Percentiles rank a stretch among this genome's conserved stretches.
phyloP scores from a whole-genome alignment of 371 early-diverging fungal species.

The Mucor ambiguus region DNA sequence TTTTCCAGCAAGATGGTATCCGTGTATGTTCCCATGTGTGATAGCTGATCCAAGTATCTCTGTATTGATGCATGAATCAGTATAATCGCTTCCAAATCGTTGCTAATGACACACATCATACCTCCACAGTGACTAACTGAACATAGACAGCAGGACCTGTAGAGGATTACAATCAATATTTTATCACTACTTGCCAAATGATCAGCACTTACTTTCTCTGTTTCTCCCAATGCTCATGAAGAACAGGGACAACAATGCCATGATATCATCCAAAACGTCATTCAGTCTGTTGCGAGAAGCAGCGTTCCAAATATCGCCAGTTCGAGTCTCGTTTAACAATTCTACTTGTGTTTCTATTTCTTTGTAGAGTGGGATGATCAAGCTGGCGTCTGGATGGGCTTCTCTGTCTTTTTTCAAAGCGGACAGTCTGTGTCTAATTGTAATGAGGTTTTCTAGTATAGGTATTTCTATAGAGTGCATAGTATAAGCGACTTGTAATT shows the following conservation, averaged over 20 bases:
- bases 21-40: constrained; percentile 72
- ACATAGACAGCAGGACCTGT: constrained; percentile 76
- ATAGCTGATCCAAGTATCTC: constrained; percentile 73
- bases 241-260: constrained; percentile 77
- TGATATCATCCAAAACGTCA: constrained; percentile 78
- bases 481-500: no score
- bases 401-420: constrained; percentile 76
- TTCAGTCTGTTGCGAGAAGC: constrained; percentile 65
- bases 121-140: constrained; percentile 78
- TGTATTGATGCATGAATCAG: constrained; percentile 26
- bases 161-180: not conserved
- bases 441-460: constrained; percentile 66
- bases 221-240: constrained; percentile 81
- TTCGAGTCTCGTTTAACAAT: constrained; percentile 52
- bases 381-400: constrained; percentile 59
- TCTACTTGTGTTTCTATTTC: constrained; percentile 64
- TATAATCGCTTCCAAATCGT: not conserved
- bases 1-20: constrained; percentile 66
- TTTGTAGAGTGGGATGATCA: constrained; percentile 62
- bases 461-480: constrained; percentile 52
- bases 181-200: not conserved
- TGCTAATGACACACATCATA: constrained; percentile 27
- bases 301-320: constrained; percentile 41
- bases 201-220: constrained; percentile 57
- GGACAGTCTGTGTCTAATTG: constrained; percentile 71